These are phyloP conservation scores for Elasticomyces elasticus DNA, from an alignment of 495 filamentous ascomycete genomes.

Conservation along the genomic window DNA sequence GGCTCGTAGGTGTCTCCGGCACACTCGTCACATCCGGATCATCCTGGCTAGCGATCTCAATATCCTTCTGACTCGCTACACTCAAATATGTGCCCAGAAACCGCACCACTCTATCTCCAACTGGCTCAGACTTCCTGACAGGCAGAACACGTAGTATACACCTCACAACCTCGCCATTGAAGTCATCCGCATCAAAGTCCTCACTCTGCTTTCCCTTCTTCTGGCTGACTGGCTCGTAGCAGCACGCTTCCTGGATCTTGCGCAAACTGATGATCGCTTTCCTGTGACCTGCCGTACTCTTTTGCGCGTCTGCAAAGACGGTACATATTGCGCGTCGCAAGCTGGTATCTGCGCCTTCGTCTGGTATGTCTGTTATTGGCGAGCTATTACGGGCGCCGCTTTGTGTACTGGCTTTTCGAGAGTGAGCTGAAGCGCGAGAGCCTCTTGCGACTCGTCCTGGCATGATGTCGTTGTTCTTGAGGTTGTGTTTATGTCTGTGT, in stretches of 20 bases:
- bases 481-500: neutral
- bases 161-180: conserved; percentile 72
- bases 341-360: conserved; percentile 59
- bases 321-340: conserved; percentile 66
- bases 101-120: conserved; percentile 72
- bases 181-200: conserved; percentile 68
- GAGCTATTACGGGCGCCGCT: conserved; percentile 49
- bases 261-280: conserved; percentile 74
- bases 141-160: conserved; percentile 72
- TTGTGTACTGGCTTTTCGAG: conserved; percentile 27
- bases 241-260: conserved; percentile 81
- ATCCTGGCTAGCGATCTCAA: conserved; percentile 35
- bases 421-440: conserved; percentile 20
- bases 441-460: conserved; percentile 33
- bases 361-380: conserved; percentile 54
- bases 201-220: conserved; percentile 36
- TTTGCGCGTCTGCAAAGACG: conserved; percentile 81
- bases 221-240: conserved; percentile 55
- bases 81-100: conserved; percentile 80
- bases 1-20: conserved; percentile 69
- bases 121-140: conserved; percentile 85
- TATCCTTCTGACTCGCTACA: conserved; percentile 69
- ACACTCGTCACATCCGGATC: conserved; percentile 49
- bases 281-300: conserved; percentile 74
- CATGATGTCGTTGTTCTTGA: conserved; percentile 22